Conservation (phyloP, 257 asterid species). For the Ophiorrhiza pumila region DNA sequence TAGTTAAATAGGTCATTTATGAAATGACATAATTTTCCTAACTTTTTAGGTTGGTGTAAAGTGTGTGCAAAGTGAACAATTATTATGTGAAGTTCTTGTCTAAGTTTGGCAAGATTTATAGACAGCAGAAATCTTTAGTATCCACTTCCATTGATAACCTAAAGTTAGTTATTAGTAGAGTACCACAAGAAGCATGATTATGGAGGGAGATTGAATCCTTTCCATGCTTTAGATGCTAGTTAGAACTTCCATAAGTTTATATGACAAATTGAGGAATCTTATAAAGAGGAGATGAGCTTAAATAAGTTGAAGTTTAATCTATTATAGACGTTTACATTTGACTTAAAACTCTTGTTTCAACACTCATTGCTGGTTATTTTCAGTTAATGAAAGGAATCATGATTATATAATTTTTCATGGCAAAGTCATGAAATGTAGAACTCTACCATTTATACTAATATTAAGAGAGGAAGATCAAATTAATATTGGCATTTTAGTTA, state of each 20-base stretch:
- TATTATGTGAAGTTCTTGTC: not conserved
- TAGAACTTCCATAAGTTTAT: not conserved
- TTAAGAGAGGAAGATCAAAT: too few relatives aligned
- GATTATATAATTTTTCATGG: too few relatives aligned
- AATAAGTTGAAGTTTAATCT: too few relatives aligned
- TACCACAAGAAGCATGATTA: not conserved
- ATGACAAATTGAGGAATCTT: not conserved
- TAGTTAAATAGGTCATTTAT: too few relatives aligned
- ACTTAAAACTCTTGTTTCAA: too few relatives aligned
- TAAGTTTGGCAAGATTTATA: conserved; percentile 1
- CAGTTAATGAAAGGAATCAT: too few relatives aligned
- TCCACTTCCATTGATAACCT: not conserved
- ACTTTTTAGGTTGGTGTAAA: not conserved
- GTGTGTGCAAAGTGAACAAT: not conserved
- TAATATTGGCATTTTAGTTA: too few relatives aligned
- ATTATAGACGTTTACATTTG: too few relatives aligned
- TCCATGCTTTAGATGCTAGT: not conserved
- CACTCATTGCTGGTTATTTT: too few relatives aligned
- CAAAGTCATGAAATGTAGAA: too few relatives aligned
- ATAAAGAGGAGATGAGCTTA: not conserved
- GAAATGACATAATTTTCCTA: not conserved
- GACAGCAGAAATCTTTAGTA: not conserved
- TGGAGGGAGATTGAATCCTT: not conserved
- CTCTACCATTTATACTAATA: too few relatives aligned
- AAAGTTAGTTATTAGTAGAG: not conserved